Percentiles rank a stretch among this genome's conserved stretches.
Conservation (phyloP, 305 asterid genomes). For the Solanum hybrid region DNA sequence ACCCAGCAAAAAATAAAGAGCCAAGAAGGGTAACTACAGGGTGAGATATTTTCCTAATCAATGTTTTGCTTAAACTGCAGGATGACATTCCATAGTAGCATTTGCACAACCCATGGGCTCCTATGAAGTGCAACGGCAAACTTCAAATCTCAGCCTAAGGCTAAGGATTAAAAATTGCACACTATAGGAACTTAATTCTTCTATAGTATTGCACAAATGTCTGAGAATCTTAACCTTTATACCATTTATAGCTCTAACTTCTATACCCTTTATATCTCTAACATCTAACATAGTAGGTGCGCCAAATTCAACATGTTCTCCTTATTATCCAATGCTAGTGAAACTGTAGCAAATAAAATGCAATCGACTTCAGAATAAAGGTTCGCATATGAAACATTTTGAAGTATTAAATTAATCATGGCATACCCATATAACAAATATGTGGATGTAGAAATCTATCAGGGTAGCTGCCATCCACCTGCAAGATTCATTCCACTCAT, state of each 20-base stretch:
- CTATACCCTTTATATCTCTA: background rate
- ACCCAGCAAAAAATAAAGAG: background rate
- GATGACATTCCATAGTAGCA: background rate
- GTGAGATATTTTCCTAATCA: background rate
- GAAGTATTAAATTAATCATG: background rate
- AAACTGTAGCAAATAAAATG: background rate
- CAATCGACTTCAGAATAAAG: background rate
- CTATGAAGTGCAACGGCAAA: background rate
- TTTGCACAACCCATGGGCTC: background rate
- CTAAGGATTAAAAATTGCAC: background rate
- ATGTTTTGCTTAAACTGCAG: background rate
- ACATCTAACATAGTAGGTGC: background rate
- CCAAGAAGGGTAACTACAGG: background rate
- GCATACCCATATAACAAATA: slow-evolving; percentile 56
- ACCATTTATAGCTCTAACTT: background rate
- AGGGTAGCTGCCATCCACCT: slow-evolving; percentile 84
- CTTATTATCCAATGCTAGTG: background rate
- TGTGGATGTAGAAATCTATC: slow-evolving; percentile 59
- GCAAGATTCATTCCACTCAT: slow-evolving; percentile 6
- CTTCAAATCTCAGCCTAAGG: background rate
- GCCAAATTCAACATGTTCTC: background rate
- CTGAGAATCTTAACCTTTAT: background rate
- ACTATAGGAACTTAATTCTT: background rate
- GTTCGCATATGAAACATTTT: background rate
- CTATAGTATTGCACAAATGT: background rate